Conservation (phyloP, 371 early-diverging fungal genomes). For the Haplosporangium sp. region DNA sequence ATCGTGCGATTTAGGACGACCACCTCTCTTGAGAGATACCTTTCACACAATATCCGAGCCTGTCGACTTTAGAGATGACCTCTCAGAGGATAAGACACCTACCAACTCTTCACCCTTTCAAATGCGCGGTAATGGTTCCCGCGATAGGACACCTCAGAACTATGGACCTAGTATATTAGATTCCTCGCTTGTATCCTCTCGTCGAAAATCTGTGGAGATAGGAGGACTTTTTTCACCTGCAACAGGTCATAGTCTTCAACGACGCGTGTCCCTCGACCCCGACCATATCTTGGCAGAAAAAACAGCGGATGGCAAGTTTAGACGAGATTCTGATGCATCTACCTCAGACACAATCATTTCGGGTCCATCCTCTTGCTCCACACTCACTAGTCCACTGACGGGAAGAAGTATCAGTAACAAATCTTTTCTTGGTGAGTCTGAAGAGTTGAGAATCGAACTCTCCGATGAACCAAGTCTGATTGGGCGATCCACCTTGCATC, state of each 20-base stretch:
- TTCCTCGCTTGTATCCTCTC: neutral
- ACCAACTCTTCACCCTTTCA: neutral
- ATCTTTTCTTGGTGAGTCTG: neutral
- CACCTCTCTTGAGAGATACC: conserved; percentile 22
- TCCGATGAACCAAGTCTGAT: conserved; percentile 9
- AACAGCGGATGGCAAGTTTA: conserved; percentile 9
- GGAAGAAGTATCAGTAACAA: conserved; percentile 8
- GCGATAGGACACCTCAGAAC: neutral
- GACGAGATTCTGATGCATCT: conserved; percentile 47
- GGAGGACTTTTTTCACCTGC: conserved; percentile 23
- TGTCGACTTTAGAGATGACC: neutral
- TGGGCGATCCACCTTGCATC: conserved; percentile 15
- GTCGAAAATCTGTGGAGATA: conserved; percentile 24
- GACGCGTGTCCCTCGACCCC: conserved; percentile 34
- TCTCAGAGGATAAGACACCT: neutral
- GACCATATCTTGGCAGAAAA: conserved; percentile 18
- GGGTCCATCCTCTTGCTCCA: conserved; percentile 40
- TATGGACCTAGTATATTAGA: neutral
- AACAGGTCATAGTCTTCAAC: neutral
- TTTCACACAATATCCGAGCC: conserved; percentile 5
- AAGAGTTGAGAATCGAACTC: neutral
- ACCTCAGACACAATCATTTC: conserved; percentile 43
- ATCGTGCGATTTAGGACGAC: conserved; percentile 37
- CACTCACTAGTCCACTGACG: conserved; percentile 24
- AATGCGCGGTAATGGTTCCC: neutral